Evolutionary conservation across 2,329 filamentous ascomycete genomes (phyloP).

Genomic region (Dactylella cylindrospora): DNA sequence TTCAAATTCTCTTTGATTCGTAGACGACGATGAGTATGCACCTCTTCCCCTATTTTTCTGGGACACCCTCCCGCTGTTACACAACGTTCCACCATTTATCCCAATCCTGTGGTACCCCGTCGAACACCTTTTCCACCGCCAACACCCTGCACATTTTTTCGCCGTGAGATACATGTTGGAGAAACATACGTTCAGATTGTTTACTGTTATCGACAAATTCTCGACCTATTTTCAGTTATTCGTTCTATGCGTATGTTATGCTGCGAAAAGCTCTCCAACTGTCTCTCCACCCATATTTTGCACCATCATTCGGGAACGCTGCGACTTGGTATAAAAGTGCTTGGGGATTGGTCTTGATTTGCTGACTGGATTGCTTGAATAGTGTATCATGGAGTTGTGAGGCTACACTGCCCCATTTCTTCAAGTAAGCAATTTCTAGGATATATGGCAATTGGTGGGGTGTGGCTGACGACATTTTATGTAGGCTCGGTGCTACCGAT

Average conservation of each 20-base stretch:
- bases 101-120: too few species aligned
- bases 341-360: background rate
- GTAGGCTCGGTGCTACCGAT: conserved; percentile 77
- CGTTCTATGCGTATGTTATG: conserved; percentile 19
- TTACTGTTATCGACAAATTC: background rate
- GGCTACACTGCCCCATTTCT: conserved; percentile 61
- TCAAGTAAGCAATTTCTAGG: conserved; percentile 53
- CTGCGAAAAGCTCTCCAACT: background rate
- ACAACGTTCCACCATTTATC: too few species aligned
- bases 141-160: background rate
- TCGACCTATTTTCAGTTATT: conserved; percentile 11
- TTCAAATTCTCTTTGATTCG: background rate
- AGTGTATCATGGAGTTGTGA: conserved; percentile 44
- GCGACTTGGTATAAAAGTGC: background rate
- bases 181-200: background rate
- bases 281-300: background rate
- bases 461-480: background rate
- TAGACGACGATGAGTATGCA: conserved; percentile 43
- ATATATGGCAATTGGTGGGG: background rate
- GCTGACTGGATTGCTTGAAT: conserved; percentile 7
- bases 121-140: too few species aligned
- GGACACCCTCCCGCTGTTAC: background rate
- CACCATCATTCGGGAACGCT: background rate
- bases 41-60: background rate
- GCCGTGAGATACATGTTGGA: conserved; percentile 7